These are phyloP conservation scores for Aspergillus mulundensis DNA, from an alignment of 495 filamentous ascomycete genomes.

Conservation along the genomic window DNA sequence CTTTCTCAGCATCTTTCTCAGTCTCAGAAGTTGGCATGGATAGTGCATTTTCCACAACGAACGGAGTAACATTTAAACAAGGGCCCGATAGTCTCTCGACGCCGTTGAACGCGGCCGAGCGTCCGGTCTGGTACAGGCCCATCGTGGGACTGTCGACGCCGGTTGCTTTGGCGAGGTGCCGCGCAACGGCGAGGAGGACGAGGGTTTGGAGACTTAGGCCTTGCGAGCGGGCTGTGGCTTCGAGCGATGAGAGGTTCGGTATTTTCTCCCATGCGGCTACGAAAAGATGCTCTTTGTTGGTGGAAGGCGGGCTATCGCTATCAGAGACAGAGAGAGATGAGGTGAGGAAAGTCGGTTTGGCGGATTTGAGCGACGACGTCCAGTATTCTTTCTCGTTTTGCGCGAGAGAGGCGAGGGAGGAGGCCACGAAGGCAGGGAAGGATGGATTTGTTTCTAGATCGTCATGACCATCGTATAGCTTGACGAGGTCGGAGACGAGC, in stretches of 20 bases:
- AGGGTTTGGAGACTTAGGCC: conserved; percentile 24
- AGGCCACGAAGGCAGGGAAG: conserved; percentile 22
- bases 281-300: conserved; percentile 16
- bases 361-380: conserved; percentile 13
- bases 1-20: not conserved
- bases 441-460: conserved; percentile 11
- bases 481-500: conserved; percentile 25
- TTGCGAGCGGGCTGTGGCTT: conserved; percentile 17
- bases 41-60: conserved; percentile 14
- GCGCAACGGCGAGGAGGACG: conserved; percentile 28
- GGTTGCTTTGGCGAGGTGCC: conserved; percentile 22
- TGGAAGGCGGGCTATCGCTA: too few species aligned
- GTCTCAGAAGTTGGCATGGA: not conserved
- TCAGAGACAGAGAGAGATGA: too few species aligned
- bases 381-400: conserved; percentile 23
- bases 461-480: conserved; percentile 18
- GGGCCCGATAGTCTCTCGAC: conserved; percentile 23
- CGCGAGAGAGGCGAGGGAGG: conserved; percentile 19
- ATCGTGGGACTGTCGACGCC: conserved; percentile 21
- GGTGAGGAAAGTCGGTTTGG: conserved; percentile 15
- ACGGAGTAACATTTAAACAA: conserved; percentile 30
- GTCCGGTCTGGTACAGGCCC: conserved; percentile 33
- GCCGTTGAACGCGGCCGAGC: conserved; percentile 22
- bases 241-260: conserved; percentile 20
- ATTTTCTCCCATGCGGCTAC: conserved; percentile 23